These are phyloP conservation scores for Coemansia sp. DNA, from an alignment of 192 early-diverging fungal species.

Conservation along the genomic window DNA sequence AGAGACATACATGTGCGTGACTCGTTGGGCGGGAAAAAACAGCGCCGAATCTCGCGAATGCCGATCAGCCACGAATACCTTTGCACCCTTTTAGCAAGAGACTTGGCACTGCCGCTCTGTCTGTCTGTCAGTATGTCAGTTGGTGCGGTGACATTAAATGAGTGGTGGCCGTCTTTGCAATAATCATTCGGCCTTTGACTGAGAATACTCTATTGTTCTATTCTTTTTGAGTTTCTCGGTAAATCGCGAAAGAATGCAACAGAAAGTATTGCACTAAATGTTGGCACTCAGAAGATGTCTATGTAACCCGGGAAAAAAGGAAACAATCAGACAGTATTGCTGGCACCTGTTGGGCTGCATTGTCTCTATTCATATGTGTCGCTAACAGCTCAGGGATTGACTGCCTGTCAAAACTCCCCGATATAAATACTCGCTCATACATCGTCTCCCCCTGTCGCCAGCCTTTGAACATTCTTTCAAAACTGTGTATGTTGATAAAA, in stretches of 20 bases:
- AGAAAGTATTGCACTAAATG: neutral
- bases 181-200: neutral
- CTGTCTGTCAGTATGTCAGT: neutral
- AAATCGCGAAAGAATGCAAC: neutral
- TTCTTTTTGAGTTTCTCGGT: neutral
- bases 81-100: neutral
- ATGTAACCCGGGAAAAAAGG: neutral
- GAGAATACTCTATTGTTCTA: neutral
- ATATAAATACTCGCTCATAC: neutral
- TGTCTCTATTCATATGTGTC: neutral
- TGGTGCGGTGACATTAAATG: neutral
- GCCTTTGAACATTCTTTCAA: neutral
- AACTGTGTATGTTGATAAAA: neutral
- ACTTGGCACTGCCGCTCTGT: neutral
- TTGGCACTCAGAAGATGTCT: neutral
- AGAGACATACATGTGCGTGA: slow-evolving; percentile 1
- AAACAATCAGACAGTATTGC: neutral
- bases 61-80: neutral
- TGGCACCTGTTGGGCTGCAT: neutral
- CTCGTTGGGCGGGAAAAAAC: slow-evolving; percentile 3
- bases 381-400: neutral
- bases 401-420: neutral
- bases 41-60: neutral
- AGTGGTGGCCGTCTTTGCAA: neutral
- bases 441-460: neutral